Conservation (phyloP, 139 green algal species). For the Dunaliella sp. region DNA sequence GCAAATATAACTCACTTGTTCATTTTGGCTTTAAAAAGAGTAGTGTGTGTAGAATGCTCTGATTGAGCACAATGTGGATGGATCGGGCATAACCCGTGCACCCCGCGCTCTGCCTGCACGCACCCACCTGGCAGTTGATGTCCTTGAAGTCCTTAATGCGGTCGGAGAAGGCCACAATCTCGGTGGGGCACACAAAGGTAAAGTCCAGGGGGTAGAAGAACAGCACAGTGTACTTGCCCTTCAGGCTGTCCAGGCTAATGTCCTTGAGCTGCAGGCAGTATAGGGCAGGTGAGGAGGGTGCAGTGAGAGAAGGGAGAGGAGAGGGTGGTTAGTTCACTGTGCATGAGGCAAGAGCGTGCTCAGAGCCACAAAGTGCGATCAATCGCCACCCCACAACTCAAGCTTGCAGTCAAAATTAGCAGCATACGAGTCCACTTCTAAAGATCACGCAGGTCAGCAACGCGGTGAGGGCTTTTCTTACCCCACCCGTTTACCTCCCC, state of each 20-base stretch:
- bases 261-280: conserved; percentile 41
- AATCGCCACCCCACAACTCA: too few relatives aligned
- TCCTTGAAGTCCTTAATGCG: conserved; percentile 86
- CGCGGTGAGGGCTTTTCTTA: too few relatives aligned
- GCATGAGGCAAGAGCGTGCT: not conserved
- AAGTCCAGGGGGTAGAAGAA: conserved; percentile 94
- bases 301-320: not conserved
- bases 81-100: not conserved
- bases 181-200: conserved; percentile 87
- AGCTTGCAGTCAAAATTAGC: too few relatives aligned
- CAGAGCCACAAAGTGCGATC: not conserved
- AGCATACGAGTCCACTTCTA: too few relatives aligned
- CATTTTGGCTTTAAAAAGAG: not conserved
- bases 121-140: conserved; percentile 77
- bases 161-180: conserved; percentile 97
- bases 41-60: not conserved
- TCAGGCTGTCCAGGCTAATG: conserved; percentile 54
- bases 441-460: too few relatives aligned
- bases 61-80: not conserved
- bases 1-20: too few relatives aligned
- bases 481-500: too few relatives aligned
- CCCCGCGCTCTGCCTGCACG: not conserved
- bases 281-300: not conserved
- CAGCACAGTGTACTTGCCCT: conserved; percentile 95
- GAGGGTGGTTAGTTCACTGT: too few relatives aligned